Evolutionary conservation across 2,329 filamentous ascomycete genomes (phyloP).

Genomic region (Calonectria pteridis): DNA sequence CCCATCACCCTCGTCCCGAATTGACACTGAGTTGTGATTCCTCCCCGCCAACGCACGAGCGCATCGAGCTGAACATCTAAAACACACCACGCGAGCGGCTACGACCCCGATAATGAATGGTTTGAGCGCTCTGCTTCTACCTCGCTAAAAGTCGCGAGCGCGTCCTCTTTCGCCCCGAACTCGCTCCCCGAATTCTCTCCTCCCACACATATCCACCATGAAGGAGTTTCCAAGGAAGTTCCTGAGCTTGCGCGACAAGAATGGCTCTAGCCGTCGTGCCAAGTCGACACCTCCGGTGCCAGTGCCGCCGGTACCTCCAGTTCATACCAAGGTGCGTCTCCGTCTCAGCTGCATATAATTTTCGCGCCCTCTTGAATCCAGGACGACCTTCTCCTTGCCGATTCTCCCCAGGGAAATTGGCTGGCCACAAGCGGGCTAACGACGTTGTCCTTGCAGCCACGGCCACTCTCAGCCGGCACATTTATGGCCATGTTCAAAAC

Average conservation of each 20-base stretch:
- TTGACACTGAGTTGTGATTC: background rate
- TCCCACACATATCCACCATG: slow-evolving; percentile 54
- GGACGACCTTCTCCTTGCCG: background rate
- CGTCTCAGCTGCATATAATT: slow-evolving; percentile 23
- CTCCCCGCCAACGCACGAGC: slow-evolving; percentile 23
- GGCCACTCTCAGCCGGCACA: slow-evolving; percentile 66
- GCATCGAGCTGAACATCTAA: slow-evolving; percentile 36
- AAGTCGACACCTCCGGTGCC: slow-evolving; percentile 68
- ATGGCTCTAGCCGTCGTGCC: slow-evolving; percentile 63
- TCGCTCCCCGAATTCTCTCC: background rate
- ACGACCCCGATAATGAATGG: slow-evolving; percentile 48
- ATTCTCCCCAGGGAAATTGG: background rate
- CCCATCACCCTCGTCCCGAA: background rate
- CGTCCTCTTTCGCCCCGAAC: slow-evolving; percentile 29
- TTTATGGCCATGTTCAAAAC: slow-evolving; percentile 75
- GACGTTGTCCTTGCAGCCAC: slow-evolving; percentile 53
- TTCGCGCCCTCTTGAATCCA: background rate
- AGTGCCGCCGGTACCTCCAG: slow-evolving; percentile 38
- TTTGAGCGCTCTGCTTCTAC: slow-evolving; percentile 42
- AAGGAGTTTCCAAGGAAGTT: slow-evolving; percentile 73
- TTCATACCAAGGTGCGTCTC: slow-evolving; percentile 61
- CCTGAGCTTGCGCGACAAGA: slow-evolving; percentile 78
- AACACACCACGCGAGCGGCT: slow-evolving; percentile 33
- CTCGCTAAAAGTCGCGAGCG: slow-evolving; percentile 50
- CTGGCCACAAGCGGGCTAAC: slow-evolving; percentile 25